Conservation (phyloP, 2,329 filamentous ascomycete genomes). For the Tolypocladium sp. region DNA sequence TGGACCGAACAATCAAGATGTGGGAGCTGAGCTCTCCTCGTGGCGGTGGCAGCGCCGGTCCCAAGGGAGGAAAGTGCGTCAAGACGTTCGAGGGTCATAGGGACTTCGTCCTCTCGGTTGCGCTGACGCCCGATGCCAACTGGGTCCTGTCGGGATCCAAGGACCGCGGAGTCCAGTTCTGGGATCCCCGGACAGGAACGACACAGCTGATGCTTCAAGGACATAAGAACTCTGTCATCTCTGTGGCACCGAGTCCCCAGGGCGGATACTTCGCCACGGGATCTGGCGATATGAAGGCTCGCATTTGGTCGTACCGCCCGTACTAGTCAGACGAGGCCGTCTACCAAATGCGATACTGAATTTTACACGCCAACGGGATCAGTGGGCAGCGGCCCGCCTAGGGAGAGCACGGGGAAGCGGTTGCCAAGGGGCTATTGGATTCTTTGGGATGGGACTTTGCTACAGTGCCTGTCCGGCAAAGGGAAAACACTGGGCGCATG, state of each 20-base stretch:
- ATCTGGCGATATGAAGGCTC: slow-evolving; percentile 92
- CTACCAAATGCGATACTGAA: neutral
- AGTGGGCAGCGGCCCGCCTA: neutral
- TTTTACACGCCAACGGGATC: neutral
- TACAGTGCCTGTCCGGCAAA: slow-evolving; percentile 1
- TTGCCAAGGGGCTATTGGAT: slow-evolving; percentile 2
- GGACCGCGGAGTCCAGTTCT: slow-evolving; percentile 96
- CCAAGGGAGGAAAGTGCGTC: slow-evolving; percentile 85
- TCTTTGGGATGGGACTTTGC: slow-evolving; percentile 1
- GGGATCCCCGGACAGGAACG: slow-evolving; percentile 87
- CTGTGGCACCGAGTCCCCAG: slow-evolving; percentile 84
- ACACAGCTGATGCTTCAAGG: slow-evolving; percentile 98
- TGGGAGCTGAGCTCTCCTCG: slow-evolving; percentile 81
- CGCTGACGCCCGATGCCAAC: slow-evolving; percentile 82
- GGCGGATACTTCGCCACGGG: slow-evolving; percentile 90
- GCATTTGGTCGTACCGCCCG: slow-evolving; percentile 82
- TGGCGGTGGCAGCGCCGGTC: slow-evolving; percentile 54
- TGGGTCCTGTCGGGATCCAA: slow-evolving; percentile 98
- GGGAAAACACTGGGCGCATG: slow-evolving; percentile 12
- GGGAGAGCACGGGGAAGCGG: slow-evolving; percentile 1
- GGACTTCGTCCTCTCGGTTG: slow-evolving; percentile 94
- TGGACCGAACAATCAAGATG: slow-evolving; percentile 99
- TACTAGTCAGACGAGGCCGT: slow-evolving; percentile 18
- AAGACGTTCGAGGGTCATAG: slow-evolving; percentile 97
- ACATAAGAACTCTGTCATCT: slow-evolving; percentile 98